phyloP scores from a whole-genome alignment of 495 filamentous ascomycete genomes.

The Pyrenula aspistea region DNA sequence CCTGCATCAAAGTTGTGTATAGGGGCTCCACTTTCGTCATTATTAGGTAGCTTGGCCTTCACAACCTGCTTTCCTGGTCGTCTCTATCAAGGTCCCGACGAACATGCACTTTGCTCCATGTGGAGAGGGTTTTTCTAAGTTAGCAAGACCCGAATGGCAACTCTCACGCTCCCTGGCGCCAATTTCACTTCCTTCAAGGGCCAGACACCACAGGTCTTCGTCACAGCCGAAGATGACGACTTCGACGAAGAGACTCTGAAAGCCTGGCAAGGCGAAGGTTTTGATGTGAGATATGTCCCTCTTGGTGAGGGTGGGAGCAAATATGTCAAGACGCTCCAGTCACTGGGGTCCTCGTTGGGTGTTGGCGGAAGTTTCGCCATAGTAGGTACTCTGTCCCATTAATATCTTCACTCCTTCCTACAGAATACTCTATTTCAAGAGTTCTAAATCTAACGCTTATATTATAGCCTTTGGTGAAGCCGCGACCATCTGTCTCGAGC shows the following conservation, averaged over 20 bases:
- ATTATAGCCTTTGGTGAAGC: slow-evolving; percentile 44
- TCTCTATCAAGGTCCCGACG: too few relatives aligned
- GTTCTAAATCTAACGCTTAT: too few relatives aligned
- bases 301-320: slow-evolving; percentile 39
- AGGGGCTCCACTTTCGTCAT: too few relatives aligned
- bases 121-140: too few relatives aligned
- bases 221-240: slow-evolving; percentile 48
- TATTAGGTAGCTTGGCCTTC: too few relatives aligned
- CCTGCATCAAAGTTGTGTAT: too few relatives aligned
- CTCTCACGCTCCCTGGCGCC: not conserved
- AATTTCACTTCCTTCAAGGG: not conserved
- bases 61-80: too few relatives aligned
- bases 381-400: too few relatives aligned
- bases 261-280: slow-evolving; percentile 56
- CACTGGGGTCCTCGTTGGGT: slow-evolving; percentile 29
- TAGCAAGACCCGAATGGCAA: too few relatives aligned
- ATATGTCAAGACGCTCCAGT: slow-evolving; percentile 34
- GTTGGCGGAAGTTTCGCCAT: slow-evolving; percentile 38
- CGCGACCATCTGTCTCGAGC: slow-evolving; percentile 42
- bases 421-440: too few relatives aligned
- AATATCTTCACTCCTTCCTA: too few relatives aligned
- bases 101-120: too few relatives aligned
- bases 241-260: slow-evolving; percentile 45
- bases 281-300: slow-evolving; percentile 49
- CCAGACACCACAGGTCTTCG: slow-evolving; percentile 41